phyloP scores from a whole-genome alignment of 352 stramenopile species.

The Sclerospora graminicola region DNA sequence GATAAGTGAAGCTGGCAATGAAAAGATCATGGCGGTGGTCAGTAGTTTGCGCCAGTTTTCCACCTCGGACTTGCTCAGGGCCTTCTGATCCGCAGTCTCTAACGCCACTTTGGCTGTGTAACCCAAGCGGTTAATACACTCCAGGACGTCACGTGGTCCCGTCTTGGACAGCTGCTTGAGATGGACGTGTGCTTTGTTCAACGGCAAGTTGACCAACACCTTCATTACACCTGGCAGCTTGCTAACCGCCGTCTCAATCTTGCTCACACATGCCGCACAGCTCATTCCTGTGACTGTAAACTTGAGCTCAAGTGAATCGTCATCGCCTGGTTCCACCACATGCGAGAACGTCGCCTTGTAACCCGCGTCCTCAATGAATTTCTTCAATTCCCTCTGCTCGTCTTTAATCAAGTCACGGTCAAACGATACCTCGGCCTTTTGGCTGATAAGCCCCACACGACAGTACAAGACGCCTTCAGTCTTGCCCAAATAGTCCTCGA shows the following conservation, averaged over 20 bases:
- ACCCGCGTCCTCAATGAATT: conserved; percentile 63
- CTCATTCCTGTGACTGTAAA: conserved; percentile 68
- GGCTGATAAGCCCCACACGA: conserved; percentile 74
- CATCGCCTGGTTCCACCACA: conserved; percentile 59
- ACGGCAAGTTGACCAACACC: conserved; percentile 46
- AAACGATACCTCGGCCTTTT: conserved; percentile 81
- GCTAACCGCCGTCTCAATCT: conserved; percentile 55
- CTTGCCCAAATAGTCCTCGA: conserved; percentile 68
- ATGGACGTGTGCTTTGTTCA: conserved; percentile 68
- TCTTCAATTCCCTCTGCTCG: conserved; percentile 31
- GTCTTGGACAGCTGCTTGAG: conserved; percentile 71
- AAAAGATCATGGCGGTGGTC: conserved; percentile 70
- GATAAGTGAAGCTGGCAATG: conserved; percentile 77
- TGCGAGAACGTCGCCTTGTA: conserved; percentile 76
- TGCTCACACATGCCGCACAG: conserved; percentile 43
- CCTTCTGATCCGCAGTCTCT: conserved; percentile 47
- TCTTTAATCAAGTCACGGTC: conserved; percentile 58
- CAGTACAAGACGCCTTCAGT: conserved; percentile 57
- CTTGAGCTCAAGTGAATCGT: conserved; percentile 73
- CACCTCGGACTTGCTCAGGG: conserved; percentile 59
- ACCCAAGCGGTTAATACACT: conserved; percentile 53
- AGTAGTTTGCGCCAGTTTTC: conserved; percentile 67
- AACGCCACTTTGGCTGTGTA: conserved; percentile 48
- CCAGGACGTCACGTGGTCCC: conserved; percentile 59
- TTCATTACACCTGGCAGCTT: conserved; percentile 60